A percentile compares a stretch with the other conserved stretches of the same genome.
phyloP scores from a whole-genome alignment of 2,329 filamentous ascomycete genomes.

The Neofusicoccum sp. region DNA sequence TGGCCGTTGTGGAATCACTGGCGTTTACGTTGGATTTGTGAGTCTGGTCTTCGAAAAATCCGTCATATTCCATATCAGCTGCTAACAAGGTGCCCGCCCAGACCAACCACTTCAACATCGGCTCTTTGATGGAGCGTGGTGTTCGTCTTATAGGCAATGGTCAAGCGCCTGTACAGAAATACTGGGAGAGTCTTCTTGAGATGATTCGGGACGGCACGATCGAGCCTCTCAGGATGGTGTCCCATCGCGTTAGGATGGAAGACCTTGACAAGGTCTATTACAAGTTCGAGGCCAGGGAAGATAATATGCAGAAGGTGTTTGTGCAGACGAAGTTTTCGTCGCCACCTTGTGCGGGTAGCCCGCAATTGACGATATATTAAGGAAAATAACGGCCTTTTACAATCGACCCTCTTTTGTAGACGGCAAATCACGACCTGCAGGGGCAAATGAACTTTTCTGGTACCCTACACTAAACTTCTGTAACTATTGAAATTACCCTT shows the following conservation, averaged over 20 bases:
- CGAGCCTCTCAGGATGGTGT: conserved; percentile 78
- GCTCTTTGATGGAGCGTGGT: conserved; percentile 83
- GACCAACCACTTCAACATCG: conserved; percentile 83
- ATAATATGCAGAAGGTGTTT: conserved; percentile 81
- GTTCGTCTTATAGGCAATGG: conserved; percentile 74
- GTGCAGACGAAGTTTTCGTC: conserved; percentile 62
- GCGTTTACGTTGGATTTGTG: conserved; percentile 65
- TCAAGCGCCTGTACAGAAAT: conserved; percentile 75
- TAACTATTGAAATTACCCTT: too few species aligned
- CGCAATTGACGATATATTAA: conserved; percentile 51
- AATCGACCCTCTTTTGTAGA: too few species aligned
- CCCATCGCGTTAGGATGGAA: conserved; percentile 67
- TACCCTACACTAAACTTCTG: too few species aligned
- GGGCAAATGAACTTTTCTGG: too few species aligned
- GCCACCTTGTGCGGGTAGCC: conserved; percentile 54
- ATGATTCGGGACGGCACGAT: conserved; percentile 69
- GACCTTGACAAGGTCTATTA: conserved; percentile 57
- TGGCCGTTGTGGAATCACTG: conserved; percentile 76
- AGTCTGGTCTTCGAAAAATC: conserved; percentile 32
- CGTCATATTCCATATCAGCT: conserved; percentile 20
- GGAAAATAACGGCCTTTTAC: too few species aligned
- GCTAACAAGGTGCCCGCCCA: conserved; percentile 33
- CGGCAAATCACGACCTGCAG: too few species aligned
- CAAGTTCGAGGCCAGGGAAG: conserved; percentile 70
- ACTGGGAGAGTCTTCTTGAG: conserved; percentile 77